A percentile compares a stretch with the other conserved stretches of the same genome.
phyloP scores from a whole-genome alignment of 1,139 yeast genomes.

The Taphrina betulina region DNA sequence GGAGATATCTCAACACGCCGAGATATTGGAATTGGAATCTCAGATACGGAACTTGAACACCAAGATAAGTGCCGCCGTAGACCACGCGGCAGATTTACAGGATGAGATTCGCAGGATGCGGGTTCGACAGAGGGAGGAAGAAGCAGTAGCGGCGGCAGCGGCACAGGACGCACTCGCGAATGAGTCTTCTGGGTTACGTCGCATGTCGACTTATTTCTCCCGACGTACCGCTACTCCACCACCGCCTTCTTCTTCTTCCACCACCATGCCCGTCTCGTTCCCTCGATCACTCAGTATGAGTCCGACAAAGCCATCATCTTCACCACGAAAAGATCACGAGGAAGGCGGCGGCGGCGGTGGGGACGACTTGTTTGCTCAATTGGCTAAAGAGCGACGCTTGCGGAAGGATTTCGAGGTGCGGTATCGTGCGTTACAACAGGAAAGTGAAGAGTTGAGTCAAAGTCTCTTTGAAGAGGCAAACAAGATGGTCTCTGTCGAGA shows the following conservation, averaged over 20 bases:
- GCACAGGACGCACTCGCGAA: conserved; percentile 12
- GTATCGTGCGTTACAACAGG: conserved; percentile 55
- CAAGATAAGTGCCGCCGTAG: conserved; percentile 29
- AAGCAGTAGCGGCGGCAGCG: neutral
- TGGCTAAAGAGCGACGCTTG: conserved; percentile 37
- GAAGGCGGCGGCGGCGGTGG: neutral
- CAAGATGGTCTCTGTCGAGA: conserved; percentile 55
- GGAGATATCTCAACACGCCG: conserved; percentile 11
- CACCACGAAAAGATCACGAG: neutral
- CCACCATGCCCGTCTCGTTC: neutral
- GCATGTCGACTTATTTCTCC: conserved; percentile 20
- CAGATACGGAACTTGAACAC: conserved; percentile 24
- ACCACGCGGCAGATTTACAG: conserved; percentile 28
- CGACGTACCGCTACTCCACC: conserved; percentile 1
- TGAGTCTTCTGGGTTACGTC: conserved; percentile 21
- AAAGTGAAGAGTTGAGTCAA: conserved; percentile 67
- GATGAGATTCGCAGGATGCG: conserved; percentile 18
- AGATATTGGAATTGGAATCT: conserved; percentile 21
- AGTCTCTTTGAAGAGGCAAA: conserved; percentile 70
- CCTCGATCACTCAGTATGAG: conserved; percentile 4
- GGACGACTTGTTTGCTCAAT: conserved; percentile 35
- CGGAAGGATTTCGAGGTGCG: conserved; percentile 53
- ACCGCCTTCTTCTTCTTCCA: neutral
- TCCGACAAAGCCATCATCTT: conserved; percentile 1
- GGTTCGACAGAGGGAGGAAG: conserved; percentile 22